Conservation (phyloP, 2,329 filamentous ascomycete genomes). For the Colletotrichum sp. region DNA sequence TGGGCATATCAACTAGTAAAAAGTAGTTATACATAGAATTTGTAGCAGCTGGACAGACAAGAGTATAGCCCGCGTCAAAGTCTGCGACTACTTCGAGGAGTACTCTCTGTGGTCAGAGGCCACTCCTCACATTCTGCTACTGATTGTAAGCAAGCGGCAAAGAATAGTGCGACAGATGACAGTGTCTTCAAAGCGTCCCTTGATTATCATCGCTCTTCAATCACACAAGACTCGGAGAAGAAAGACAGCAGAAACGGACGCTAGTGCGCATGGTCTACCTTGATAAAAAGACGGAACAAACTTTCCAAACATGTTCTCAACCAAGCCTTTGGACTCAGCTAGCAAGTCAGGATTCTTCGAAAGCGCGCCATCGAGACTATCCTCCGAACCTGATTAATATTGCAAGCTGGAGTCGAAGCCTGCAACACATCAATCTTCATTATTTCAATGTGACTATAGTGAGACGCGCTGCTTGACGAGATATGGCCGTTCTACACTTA, state of each 20-base stretch:
- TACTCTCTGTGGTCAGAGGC: neutral
- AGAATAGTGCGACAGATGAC: neutral
- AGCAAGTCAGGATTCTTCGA: neutral
- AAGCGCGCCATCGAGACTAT: neutral
- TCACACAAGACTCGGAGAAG: neutral
- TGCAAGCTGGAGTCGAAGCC: neutral
- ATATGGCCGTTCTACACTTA: neutral
- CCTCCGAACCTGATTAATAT: neutral
- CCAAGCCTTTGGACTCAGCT: neutral
- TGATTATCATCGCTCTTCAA: neutral
- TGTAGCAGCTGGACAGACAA: neutral
- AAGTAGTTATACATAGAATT: neutral
- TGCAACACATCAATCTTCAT: neutral
- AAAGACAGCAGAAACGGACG: neutral
- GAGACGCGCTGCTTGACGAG: neutral
- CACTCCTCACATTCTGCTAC: neutral
- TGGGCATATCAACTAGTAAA: neutral
- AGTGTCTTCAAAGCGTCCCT: neutral
- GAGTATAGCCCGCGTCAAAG: neutral
- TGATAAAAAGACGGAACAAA: neutral
- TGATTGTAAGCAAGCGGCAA: neutral
- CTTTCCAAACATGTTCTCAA: neutral
- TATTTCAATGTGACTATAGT: neutral
- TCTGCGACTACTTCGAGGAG: neutral
- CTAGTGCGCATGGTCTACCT: neutral